Conservation (phyloP, 768 basidiomycete genomes). For the Tremella fuciformis region DNA sequence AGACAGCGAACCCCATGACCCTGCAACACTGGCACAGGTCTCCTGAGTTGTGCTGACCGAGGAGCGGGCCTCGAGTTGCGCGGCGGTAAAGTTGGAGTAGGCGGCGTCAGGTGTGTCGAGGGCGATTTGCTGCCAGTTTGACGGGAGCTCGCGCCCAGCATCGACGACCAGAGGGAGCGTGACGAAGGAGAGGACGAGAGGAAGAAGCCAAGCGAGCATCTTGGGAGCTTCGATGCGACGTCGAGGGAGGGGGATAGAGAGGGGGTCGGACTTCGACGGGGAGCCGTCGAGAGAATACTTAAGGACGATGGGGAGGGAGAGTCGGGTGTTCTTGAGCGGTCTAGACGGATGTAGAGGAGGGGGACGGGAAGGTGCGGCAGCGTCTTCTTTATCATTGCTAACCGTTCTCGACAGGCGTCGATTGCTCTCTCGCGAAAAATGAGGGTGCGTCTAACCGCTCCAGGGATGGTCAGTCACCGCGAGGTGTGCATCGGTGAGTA, state of each 20-base stretch:
- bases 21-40: constrained; percentile 32
- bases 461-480: too few species aligned
- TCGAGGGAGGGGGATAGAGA: constrained; percentile 3
- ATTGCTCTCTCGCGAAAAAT: too few species aligned
- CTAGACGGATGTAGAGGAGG: neutral
- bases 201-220: constrained; percentile 10
- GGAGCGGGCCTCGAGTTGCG: neutral
- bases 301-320: neutral
- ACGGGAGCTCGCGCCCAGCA: neutral
- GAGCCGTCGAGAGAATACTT: neutral
- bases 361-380: neutral
- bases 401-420: too few species aligned
- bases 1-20: constrained; percentile 16
- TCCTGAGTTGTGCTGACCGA: constrained; percentile 9
- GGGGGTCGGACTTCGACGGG: constrained; percentile 15
- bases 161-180: constrained; percentile 4
- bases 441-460: too few species aligned
- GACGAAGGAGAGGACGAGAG: constrained; percentile 8
- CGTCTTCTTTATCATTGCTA: too few species aligned
- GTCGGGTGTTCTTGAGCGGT: neutral
- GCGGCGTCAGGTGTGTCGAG: constrained; percentile 4
- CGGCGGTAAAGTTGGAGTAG: constrained; percentile 14
- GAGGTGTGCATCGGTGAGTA: too few species aligned
- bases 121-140: constrained; percentile 4
- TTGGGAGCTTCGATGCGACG: neutral